Percentiles rank a stretch among this genome's conserved stretches.
phyloP scores from a whole-genome alignment of 179 eudicot genomes.

The Sideroxylon spinosum region DNA sequence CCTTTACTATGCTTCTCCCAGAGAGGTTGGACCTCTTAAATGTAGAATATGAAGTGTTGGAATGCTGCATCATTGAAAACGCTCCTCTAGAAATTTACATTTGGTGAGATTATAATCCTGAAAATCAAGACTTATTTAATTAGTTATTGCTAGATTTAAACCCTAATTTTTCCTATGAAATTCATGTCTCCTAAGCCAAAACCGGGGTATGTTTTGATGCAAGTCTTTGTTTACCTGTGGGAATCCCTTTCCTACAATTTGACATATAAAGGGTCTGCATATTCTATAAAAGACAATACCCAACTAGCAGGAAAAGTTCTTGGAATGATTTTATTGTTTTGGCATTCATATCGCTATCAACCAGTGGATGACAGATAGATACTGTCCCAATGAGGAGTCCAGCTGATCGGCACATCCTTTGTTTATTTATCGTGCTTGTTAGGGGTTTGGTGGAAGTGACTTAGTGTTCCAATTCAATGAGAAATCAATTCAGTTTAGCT shows the following conservation, averaged over 20 bases:
- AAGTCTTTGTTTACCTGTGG: neutral
- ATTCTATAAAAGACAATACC: neutral
- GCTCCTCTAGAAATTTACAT: neutral
- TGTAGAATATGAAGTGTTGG: neutral
- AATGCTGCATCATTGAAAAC: neutral
- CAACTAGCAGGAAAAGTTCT: neutral
- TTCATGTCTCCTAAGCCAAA: neutral
- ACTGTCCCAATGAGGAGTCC: neutral
- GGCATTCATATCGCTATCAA: neutral
- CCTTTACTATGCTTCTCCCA: neutral
- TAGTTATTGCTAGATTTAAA: neutral
- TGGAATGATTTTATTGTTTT: neutral
- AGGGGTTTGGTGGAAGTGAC: constrained; percentile 11
- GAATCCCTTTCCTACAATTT: neutral
- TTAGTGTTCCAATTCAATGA: constrained; percentile 1
- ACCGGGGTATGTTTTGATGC: neutral
- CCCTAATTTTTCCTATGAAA: neutral
- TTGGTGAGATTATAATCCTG: neutral
- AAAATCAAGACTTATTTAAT: neutral
- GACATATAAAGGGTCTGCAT: neutral
- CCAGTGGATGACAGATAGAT: neutral
- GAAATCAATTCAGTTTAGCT: neutral
- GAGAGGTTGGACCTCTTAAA: neutral
- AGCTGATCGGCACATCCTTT: neutral
- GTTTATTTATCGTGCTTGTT: neutral